Base-by-base conservation (phyloP, 2,329 filamentous ascomycete genomes). In the Chalaropsis thielavioides region DNA sequence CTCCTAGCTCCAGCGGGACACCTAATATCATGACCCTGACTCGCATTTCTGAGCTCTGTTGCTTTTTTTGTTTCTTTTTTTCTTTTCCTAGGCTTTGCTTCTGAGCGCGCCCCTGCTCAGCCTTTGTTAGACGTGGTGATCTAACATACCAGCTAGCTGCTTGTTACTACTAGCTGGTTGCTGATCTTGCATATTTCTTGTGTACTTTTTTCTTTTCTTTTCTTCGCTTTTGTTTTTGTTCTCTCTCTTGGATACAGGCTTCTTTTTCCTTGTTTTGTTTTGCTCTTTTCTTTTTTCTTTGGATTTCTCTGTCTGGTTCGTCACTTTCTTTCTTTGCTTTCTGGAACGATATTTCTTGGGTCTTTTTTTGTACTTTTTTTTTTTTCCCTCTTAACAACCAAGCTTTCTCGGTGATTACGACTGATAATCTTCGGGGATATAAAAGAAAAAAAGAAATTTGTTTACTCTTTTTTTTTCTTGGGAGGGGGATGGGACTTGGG, bases 171-270 rank as follows among this genome's bases (percentile, higher is more conserved):
- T 43, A 2, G 13, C 7, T n/a, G 7, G 41, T 43, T 43, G 41
- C 41, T n/a, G 17, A n/a, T 15, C 41, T 43, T 15, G 17, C 41
- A 27, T 35, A 27, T 17, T 38, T 65, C 22, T 65, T 46, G 24
- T 63, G 51, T n/a, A 51, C 15, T 61, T 61, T 27, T 17, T 54
- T 13, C 40, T 11, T 35, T 44, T 40, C 31, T 19, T 66, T 56
- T 65, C 17, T 56, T n/a, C 38, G 4, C 10, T 38, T 40, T 17
- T 61, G 22, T 49, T 41, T 19, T 17, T 31, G 31, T 31, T 31
- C 31, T 31, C 31, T 62, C 27, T n/a, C n/a, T 62, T 56, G 59
- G 43, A 59, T 51, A 31, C n/a, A 27, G 61, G 24, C 40, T 58
- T 59, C 13, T 24, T 19, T 51, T 58, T 61, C 35, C n/a, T n/a